Evolutionary conservation across 768 basidiomycete genomes (phyloP).

Genomic region (Hygrophoropsis aurantiaca): DNA sequence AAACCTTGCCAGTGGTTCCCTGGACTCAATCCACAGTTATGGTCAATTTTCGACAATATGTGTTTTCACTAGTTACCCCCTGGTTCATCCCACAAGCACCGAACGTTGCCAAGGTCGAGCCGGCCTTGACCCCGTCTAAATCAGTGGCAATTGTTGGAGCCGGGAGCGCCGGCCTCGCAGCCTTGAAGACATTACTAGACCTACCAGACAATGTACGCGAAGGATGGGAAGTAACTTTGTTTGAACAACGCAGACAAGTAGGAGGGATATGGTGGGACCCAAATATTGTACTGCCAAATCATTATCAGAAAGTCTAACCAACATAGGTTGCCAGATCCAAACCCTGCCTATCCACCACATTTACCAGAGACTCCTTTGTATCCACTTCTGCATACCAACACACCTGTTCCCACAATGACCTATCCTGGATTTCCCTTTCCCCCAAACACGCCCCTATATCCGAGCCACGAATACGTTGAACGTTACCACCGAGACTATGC

Average conservation of each 20-base stretch:
- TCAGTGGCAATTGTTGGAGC: conserved; percentile 59
- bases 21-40: too few species aligned
- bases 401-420: conserved; percentile 57
- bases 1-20: too few species aligned
- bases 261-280: conserved; percentile 55
- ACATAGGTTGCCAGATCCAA: conserved; percentile 34
- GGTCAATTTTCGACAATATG: too few species aligned
- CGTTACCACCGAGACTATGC: conserved; percentile 49
- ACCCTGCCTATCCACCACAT: conserved; percentile 36
- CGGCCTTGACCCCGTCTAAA: conserved; percentile 27
- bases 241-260: conserved; percentile 50
- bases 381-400: conserved; percentile 53
- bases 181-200: conserved; percentile 50
- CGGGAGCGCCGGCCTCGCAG: conserved; percentile 55
- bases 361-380: conserved; percentile 58
- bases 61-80: too few species aligned
- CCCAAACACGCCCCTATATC: conserved; percentile 49
- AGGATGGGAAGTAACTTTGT: conserved; percentile 50
- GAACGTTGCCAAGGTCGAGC: too few species aligned
- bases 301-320: neutral
- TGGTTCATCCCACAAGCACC: too few species aligned
- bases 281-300: neutral
- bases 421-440: conserved; percentile 56
- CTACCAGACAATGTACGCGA: conserved; percentile 37
- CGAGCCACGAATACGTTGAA: conserved; percentile 44